Conservation (phyloP, 2,329 filamentous ascomycete genomes). For the Alternaria sp. region DNA sequence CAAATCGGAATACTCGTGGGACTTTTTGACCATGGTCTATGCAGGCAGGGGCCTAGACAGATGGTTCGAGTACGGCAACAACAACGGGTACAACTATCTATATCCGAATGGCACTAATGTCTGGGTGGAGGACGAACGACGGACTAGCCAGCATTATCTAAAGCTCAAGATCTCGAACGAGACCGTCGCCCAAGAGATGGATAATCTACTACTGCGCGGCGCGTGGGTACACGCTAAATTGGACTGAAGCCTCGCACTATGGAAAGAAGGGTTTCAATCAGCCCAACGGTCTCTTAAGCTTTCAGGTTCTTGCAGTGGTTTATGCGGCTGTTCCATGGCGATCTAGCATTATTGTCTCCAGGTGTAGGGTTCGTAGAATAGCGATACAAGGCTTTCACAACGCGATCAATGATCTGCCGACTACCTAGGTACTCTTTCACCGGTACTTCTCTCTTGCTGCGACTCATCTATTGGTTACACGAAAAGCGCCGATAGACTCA, state of each 20-base stretch:
- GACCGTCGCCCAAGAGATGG: constrained; percentile 8
- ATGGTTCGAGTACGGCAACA: constrained; percentile 49
- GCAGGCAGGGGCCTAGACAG: constrained; percentile 32
- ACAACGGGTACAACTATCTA: constrained; percentile 54
- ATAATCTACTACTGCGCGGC: constrained; percentile 1
- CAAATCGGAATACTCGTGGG: constrained; percentile 30
- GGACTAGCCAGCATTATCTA: constrained; percentile 51
- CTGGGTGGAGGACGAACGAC: constrained; percentile 53
- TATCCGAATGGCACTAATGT: constrained; percentile 52
- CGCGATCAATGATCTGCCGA: neutral
- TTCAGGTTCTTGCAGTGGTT: neutral
- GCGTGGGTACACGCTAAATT: constrained; percentile 7
- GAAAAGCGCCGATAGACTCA: neutral
- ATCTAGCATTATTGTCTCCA: neutral
- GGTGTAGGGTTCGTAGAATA: neutral
- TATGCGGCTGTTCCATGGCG: neutral
- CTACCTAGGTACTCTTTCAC: neutral
- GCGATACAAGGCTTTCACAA: neutral
- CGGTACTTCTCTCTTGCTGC: neutral
- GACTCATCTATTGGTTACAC: neutral
- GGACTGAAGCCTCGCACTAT: constrained; percentile 7
- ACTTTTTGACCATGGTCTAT: constrained; percentile 36
- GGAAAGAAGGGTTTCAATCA: neutral
- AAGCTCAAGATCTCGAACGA: constrained; percentile 3
- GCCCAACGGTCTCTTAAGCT: neutral